Evolutionary conservation across 2,329 filamentous ascomycete genomes (phyloP), one percentile per base, ranked within the genome.

Genomic region (Colletotrichum chrysophilum): DNA sequence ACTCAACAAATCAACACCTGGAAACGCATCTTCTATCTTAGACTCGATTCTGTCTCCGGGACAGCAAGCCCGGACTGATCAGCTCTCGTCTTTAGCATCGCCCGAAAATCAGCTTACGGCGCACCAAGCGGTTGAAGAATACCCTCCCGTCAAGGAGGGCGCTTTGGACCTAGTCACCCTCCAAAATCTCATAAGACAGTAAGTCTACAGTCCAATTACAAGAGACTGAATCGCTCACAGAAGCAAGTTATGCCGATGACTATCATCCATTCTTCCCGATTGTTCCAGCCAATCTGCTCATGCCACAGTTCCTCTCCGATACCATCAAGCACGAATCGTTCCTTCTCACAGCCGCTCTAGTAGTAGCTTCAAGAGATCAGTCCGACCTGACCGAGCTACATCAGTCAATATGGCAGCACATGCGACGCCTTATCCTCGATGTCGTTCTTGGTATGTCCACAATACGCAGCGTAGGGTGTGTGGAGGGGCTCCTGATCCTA

Each of bases 251-350:
- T 78, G 90, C 90, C 70, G 87, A 91, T 73, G 88, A 91, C 75
- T 94, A 93, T 77, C 93, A 95, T 79, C 91, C 92, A 0, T 94
- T 93, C 83, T 93, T 94, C 69, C 93, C 93, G 1, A 85, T 95
- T 28, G 92, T 93, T 0, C 91, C 66, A 2, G 30, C 92, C 9
- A 86, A 87, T 48, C 88, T 89, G 76, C 90, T 92, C 36, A 90
- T 93, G 77, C 87, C 88, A 52, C 81, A 85, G 21, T 85, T 89
- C 73, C 83, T 94, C 9, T 85, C 89, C 43, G 85, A 88, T 18
- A 91, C 91, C 77, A 91, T 92, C 5, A 86, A 87, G 5, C 89
- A 90, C 34, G 93, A 94, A 80, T 91, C 90, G 30, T 91, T 94
- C 79, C 86, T 95, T 0, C 87, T 94, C 16, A 94, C 93, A 0